Evolutionary conservation across 116 monocot genomes (phyloP).

Genomic region (Dioscorea cayenensis): DNA sequence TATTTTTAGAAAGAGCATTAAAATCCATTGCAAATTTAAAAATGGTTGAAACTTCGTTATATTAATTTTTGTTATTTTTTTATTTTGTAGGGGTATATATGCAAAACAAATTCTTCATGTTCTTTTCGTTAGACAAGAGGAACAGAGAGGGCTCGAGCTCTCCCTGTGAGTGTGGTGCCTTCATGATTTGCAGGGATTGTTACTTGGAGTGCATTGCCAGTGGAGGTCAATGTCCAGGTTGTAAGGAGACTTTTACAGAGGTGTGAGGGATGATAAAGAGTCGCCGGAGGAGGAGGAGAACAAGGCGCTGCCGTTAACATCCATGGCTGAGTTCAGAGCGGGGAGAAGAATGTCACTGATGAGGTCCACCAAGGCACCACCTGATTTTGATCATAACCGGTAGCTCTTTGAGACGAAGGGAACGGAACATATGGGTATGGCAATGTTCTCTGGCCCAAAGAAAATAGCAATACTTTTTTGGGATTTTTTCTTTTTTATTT

Average conservation of each 20-base stretch:
- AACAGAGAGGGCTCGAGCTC: slow-evolving; percentile 3
- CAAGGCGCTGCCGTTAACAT: slow-evolving; percentile 45
- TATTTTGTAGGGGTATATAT: no score
- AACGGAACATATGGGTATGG: slow-evolving; percentile 91
- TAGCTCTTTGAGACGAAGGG: slow-evolving; percentile 90
- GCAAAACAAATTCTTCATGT: no score
- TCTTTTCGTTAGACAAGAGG: no score
- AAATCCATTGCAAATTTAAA: no score
- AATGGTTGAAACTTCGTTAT: no score
- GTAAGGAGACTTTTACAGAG: slow-evolving; percentile 70
- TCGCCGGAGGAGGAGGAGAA: slow-evolving; percentile 17
- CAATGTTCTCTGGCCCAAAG: slow-evolving; percentile 92
- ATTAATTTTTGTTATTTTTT: no score
- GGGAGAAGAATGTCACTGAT: slow-evolving; percentile 52
- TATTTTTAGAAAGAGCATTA: no score
- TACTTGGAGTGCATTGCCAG: slow-evolving; percentile 44
- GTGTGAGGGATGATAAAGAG: slow-evolving; percentile 14
- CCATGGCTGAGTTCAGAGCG: slow-evolving; percentile 45
- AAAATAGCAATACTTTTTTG: not conserved
- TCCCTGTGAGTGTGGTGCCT: slow-evolving; percentile 79
- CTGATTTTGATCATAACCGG: slow-evolving; percentile 78
- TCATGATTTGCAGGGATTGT: slow-evolving; percentile 80
- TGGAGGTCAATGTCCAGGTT: slow-evolving; percentile 68
- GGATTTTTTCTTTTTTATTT: no score
- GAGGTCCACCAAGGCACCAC: slow-evolving; percentile 49